Percentiles rank a stretch among this genome's conserved stretches.
Evolutionary conservation across 352 stramenopile species (phyloP).

Genomic region (Globisporangium uncinulatum): DNA sequence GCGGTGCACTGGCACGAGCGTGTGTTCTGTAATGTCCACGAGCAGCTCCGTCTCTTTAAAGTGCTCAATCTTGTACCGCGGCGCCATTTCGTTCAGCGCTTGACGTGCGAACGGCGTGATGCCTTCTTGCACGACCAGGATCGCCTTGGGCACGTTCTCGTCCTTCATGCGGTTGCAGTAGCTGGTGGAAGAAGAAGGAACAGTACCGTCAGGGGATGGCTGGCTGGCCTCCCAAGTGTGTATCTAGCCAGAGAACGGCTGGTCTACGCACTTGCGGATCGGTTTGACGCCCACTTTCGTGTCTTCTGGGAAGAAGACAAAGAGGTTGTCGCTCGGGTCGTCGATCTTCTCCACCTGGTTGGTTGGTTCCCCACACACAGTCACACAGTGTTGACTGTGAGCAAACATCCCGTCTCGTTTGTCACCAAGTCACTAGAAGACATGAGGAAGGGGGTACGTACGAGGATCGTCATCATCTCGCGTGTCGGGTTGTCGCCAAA

Average conservation of each 20-base stretch:
- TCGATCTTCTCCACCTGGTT: conserved; percentile 76
- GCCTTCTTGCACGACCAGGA: conserved; percentile 95
- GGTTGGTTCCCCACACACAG: background rate
- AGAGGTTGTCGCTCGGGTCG: conserved; percentile 93
- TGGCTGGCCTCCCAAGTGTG: background rate
- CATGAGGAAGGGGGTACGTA: conserved; percentile 11
- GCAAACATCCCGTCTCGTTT: background rate
- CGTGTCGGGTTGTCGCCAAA: conserved; percentile 92
- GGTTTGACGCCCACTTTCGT: conserved; percentile 98
- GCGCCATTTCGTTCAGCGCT: conserved; percentile 93
- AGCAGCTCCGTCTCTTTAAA: conserved; percentile 99
- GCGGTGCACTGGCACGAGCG: conserved; percentile 98
- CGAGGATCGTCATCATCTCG: conserved; percentile 96
- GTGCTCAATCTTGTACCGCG: conserved; percentile 92
- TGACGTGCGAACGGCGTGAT: conserved; percentile 98
- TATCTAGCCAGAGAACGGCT: conserved; percentile 19
- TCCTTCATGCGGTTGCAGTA: conserved; percentile 97
- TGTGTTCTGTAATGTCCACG: conserved; percentile 99
- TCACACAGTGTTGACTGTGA: background rate
- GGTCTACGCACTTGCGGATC: conserved; percentile 86
- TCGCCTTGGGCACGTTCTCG: conserved; percentile 95
- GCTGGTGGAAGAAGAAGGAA: conserved; percentile 6
- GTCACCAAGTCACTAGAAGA: background rate
- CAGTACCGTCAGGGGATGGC: background rate
- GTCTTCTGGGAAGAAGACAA: conserved; percentile 99